phyloP scores from a whole-genome alignment of 176 grass and related monocot species.

The Musa schizocarpa region DNA sequence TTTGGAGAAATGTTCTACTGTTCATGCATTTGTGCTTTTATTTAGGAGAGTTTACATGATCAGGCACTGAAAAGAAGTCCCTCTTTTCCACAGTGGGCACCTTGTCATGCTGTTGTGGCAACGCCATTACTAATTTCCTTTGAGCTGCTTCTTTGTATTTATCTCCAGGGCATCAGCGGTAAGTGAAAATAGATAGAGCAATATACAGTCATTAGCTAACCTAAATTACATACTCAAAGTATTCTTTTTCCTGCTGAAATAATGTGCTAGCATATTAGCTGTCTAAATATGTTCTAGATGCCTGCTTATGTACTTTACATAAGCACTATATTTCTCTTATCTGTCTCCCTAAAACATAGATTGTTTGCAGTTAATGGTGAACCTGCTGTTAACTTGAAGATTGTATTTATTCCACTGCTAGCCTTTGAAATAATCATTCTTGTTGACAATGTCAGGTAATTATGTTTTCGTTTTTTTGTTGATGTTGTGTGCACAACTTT shows the following conservation, averaged over 20 bases:
- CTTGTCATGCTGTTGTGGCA: conserved; percentile 60
- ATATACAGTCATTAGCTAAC: not conserved
- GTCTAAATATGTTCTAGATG: not conserved
- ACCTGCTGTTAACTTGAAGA: conserved; percentile 45
- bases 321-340: too few species aligned
- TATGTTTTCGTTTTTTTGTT: not conserved
- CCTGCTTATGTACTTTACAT: too few species aligned
- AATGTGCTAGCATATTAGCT: not conserved
- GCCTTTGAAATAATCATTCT: conserved; percentile 52
- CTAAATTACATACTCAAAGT: not conserved
- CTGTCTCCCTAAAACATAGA: too few species aligned
- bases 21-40: too few species aligned
- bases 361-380: conserved; percentile 28
- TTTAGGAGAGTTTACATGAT: too few species aligned
- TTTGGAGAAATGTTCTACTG: not conserved
- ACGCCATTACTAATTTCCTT: conserved; percentile 58
- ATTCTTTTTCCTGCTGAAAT: not conserved
- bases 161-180: conserved; percentile 36
- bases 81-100: conserved; percentile 26
- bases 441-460: conserved; percentile 62
- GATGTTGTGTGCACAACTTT: not conserved
- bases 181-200: conserved; percentile 17
- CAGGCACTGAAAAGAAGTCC: not conserved
- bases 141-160: conserved; percentile 62
- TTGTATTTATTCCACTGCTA: conserved; percentile 65